These are phyloP conservation scores for Fraxinus baroniana DNA, from an alignment of 305 asterid species.

Conservation along the genomic window DNA sequence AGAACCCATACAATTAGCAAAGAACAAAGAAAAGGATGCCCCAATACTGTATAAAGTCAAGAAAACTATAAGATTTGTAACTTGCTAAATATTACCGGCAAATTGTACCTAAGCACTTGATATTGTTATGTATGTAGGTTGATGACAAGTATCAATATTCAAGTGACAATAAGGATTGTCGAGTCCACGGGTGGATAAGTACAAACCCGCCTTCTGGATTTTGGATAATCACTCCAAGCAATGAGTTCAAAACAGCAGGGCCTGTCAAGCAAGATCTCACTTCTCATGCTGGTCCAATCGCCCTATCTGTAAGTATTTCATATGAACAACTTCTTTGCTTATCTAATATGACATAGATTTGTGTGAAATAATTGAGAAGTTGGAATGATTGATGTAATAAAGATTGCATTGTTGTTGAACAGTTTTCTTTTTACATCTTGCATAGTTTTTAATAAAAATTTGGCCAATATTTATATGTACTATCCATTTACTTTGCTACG, in stretches of 20 bases:
- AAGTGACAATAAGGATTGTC: conserved; percentile 48
- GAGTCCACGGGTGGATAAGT: conserved; percentile 74
- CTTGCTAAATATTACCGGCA: background rate
- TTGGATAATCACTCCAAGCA: conserved; percentile 68
- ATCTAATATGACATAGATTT: background rate
- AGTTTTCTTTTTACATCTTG: background rate
- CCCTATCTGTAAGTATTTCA: conserved; percentile 42
- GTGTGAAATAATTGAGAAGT: background rate
- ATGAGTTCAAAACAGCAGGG: conserved; percentile 65
- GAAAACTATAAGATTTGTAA: background rate
- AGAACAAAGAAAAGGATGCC: background rate
- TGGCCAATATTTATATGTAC: background rate
- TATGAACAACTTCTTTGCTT: background rate
- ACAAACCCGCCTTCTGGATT: conserved; percentile 41
- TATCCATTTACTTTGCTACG: background rate
- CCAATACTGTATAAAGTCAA: background rate
- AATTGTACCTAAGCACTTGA: background rate
- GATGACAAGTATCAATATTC: conserved; percentile 77
- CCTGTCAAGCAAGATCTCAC: conserved; percentile 67
- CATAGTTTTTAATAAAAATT: no score
- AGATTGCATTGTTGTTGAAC: background rate
- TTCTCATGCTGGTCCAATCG: conserved; percentile 64
- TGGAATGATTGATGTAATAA: background rate
- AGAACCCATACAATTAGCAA: background rate
- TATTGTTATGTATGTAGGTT: conserved; percentile 35